Percentiles rank a stretch among this genome's conserved stretches.
These are phyloP conservation scores for Aegilops sharonensis DNA, from an alignment of 176 grass and related monocot species.

Conservation along the genomic window DNA sequence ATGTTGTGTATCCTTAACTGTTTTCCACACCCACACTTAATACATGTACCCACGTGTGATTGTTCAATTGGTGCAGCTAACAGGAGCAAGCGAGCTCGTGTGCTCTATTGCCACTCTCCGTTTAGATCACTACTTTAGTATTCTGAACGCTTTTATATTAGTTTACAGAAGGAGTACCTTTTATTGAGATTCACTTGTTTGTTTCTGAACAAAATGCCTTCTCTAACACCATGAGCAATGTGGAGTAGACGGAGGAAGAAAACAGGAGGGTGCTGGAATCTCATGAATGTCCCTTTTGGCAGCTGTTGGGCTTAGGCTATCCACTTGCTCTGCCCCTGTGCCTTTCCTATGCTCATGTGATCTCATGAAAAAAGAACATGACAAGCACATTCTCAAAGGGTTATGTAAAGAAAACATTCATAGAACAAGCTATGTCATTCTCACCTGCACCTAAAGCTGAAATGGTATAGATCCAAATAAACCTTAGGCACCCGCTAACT, in stretches of 20 bases:
- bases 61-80: too few species aligned
- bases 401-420: not conserved
- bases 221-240: not conserved
- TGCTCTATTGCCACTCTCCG: too few species aligned
- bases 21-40: too few species aligned
- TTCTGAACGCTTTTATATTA: too few species aligned
- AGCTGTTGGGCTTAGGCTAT: not conserved
- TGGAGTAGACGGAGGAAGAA: not conserved
- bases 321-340: not conserved
- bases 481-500: not conserved
- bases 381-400: not conserved
- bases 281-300: not conserved
- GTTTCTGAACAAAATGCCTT: not conserved
- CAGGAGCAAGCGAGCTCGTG: too few species aligned
- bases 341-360: not conserved
- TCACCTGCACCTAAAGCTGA: not conserved
- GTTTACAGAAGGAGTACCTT: too few species aligned
- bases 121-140: too few species aligned
- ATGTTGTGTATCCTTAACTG: too few species aligned
- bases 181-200: not conserved
- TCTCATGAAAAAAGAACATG: constrained; percentile 1
- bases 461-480: not conserved
- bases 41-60: too few species aligned
- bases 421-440: not conserved
- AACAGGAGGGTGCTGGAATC: not conserved